Evolutionary conservation across 306 rosid species (phyloP), one percentile per base, ranked within the genome.

Genomic region (Phaseolus lunatus): DNA sequence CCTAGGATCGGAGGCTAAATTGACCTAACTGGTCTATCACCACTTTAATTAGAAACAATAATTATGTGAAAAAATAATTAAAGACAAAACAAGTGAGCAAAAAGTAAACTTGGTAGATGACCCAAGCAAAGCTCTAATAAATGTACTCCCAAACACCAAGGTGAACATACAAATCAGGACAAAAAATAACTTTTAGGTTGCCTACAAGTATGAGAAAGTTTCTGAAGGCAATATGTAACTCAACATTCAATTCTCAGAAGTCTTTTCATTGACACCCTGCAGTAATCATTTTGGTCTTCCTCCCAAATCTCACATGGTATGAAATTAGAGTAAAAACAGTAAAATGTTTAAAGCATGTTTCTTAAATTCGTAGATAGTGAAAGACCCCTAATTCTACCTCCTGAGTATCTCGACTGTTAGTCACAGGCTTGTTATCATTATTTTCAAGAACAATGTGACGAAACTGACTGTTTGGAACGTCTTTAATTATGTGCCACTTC

Each of bases 321-420:
- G 29, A 63, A 44, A 65, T 53, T 54, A 59, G 5, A 62, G 37
- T 63, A 50, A 10, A 35, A 70, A 70, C 52, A 62, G 39, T 39
- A 70, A 78, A 67, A 67, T 26, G 54, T 43, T 39, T 14, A 37
- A 41, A 43, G 50, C 73, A 67, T 22, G 56, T 44, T 24, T 44
- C 54, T 14, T 43, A 72, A 67, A 64, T 58, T 57, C n/a, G 19
- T 44, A 57, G 3, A 56, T 44, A 41, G 59, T 13, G 14, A 73
- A 63, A 24, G 57, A 61, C 57, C 54, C 63, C 69, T 67, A 58
- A 71, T 67, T 83, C 83, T 78, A 92, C 97, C 95, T 92, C 97
- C 77, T 92, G 97, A 20, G 97, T 92, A 87, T 92, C 97, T 65
- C 97, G 91, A 86, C 97, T 92, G 84, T 92, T 92, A 26, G 97